Conservation (phyloP, 345 rosid genomes). For the Eutrema japonicum region DNA sequence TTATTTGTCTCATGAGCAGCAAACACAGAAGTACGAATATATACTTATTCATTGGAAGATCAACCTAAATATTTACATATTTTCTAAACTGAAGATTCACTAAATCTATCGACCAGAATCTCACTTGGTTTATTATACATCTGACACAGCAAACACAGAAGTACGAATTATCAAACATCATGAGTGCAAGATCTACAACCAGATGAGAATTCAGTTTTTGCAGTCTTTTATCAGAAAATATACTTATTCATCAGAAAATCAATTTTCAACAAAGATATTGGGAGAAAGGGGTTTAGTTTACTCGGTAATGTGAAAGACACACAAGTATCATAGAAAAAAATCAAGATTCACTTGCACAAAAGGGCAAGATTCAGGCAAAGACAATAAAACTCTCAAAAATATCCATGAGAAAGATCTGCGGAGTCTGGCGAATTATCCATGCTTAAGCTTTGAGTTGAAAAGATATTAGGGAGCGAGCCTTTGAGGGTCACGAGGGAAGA, state of each 20-base stretch:
- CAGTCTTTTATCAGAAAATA: background rate
- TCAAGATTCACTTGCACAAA: slow-evolving; percentile 16
- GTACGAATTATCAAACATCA: no score
- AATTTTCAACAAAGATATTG: background rate
- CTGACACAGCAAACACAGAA: no score
- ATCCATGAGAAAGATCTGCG: slow-evolving; percentile 14
- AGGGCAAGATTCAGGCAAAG: slow-evolving; percentile 4
- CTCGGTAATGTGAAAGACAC: slow-evolving; percentile 15
- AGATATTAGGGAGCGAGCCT: slow-evolving; percentile 63
- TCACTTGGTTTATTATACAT: no score
- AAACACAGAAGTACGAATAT: no score
- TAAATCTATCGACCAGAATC: background rate
- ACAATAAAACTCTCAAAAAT: background rate
- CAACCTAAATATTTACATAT: no score
- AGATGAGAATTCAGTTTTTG: no score
- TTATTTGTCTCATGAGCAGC: no score
- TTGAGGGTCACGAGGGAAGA: slow-evolving; percentile 84
- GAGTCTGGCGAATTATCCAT: background rate
- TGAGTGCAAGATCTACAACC: no score
- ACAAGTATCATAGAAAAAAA: slow-evolving; percentile 3
- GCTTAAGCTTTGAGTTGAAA: slow-evolving; percentile 1
- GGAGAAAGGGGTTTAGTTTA: background rate
- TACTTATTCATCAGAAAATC: background rate
- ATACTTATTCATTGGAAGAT: no score
- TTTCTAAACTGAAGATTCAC: no score